These are phyloP conservation scores for Capsicum rhomboideum DNA, from an alignment of 257 asterid species.

Conservation along the genomic window DNA sequence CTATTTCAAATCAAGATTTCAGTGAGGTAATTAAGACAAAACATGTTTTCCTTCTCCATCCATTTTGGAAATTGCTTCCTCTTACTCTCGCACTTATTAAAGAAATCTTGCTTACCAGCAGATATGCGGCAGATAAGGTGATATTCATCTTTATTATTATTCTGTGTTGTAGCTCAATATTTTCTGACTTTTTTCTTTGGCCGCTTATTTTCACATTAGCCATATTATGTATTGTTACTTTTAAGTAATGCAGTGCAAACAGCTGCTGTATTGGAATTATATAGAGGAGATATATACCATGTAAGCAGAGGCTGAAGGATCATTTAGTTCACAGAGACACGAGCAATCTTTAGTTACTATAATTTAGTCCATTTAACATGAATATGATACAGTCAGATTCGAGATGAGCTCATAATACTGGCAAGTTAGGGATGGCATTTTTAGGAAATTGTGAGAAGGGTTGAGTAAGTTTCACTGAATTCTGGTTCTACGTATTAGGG, in stretches of 20 bases:
- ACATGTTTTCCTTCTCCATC: not conserved
- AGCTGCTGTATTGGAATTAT: not conserved
- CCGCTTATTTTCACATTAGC: not conserved
- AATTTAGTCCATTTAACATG: not conserved
- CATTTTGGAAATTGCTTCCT: not conserved
- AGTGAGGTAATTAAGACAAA: slow-evolving; percentile 52
- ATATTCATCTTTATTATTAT: not conserved
- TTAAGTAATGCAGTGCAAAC: not conserved
- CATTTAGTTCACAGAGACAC: not conserved
- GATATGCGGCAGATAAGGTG: not conserved
- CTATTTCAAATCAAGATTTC: slow-evolving; percentile 74
- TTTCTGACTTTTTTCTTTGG: not conserved
- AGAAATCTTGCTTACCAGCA: not conserved
- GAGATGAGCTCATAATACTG: not conserved
- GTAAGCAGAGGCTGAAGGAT: not conserved
- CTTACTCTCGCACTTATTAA: not conserved
- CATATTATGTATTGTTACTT: not conserved
- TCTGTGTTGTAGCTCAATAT: not conserved
- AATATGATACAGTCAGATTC: not conserved
- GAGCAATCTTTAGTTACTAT: not conserved
- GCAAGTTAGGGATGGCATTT: not conserved
- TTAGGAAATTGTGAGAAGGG: not conserved
- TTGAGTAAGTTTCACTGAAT: not conserved
- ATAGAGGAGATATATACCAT: not conserved
- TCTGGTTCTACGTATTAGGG: not conserved